Evolutionary conservation across 768 basidiomycete species (phyloP).

Genomic region (Hericium erinaceus): DNA sequence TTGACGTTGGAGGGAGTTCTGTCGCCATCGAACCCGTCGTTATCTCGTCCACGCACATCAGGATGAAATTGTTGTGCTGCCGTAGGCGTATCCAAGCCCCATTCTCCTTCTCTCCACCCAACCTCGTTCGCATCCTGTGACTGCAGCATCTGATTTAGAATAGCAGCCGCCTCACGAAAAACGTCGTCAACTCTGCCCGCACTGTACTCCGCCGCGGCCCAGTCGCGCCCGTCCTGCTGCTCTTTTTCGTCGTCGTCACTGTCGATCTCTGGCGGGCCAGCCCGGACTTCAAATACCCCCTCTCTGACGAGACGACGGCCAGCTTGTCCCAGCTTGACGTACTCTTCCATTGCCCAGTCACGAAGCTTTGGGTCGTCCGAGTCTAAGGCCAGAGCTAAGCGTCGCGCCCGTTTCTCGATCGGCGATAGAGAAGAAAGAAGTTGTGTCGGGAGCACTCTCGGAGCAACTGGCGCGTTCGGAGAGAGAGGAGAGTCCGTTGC

Average conservation of each 20-base stretch:
- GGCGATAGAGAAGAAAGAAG: constrained; percentile 7
- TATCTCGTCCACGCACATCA: neutral
- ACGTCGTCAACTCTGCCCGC: constrained; percentile 12
- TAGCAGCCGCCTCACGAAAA: constrained; percentile 7
- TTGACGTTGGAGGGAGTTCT: neutral
- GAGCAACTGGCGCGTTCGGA: neutral
- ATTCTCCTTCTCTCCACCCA: neutral
- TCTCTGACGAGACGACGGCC: constrained; percentile 12
- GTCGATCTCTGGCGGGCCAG: constrained; percentile 1
- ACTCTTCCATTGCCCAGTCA: constrained; percentile 15
- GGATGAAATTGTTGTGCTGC: neutral
- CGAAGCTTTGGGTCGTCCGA: constrained; percentile 11
- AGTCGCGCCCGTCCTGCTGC: constrained; percentile 11
- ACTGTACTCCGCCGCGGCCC: constrained; percentile 11
- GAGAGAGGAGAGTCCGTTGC: constrained; percentile 7
- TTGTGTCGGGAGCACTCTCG: constrained; percentile 6
- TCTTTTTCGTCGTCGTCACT: constrained; percentile 8
- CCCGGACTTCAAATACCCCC: constrained; percentile 13
- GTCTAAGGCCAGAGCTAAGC: constrained; percentile 12
- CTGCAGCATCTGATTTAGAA: constrained; percentile 10
- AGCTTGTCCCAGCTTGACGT: constrained; percentile 9
- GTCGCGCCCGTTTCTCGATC: constrained; percentile 8
- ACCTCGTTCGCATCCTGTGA: constrained; percentile 9
- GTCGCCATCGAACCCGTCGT: neutral
- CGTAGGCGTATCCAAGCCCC: neutral